Evolutionary conservation across 305 asterid genomes (phyloP).

Genomic region (Euphrasia arctica): DNA sequence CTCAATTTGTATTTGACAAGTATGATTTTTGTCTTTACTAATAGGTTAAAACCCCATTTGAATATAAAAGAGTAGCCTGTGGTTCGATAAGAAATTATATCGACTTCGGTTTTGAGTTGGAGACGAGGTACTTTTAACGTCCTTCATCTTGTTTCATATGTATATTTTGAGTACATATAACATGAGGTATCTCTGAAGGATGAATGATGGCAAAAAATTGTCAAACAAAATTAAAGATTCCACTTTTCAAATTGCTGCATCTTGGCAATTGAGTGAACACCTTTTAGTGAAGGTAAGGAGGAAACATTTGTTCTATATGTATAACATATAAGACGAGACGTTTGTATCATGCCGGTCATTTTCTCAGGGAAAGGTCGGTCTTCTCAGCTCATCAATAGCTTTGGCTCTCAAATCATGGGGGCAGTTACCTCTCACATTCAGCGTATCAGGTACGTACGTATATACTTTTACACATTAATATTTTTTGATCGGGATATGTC

Average conservation of each 20-base stretch:
- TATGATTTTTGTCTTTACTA: no score
- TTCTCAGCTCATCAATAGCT: conserved; percentile 76
- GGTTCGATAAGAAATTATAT: conserved; percentile 38
- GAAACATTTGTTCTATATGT: no score
- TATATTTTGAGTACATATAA: no score
- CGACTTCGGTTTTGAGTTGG: conserved; percentile 48
- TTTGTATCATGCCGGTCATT: no score
- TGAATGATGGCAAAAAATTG: conserved; percentile 81
- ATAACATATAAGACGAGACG: not conserved
- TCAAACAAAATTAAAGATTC: conserved; percentile 35
- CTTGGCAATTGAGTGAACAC: conserved; percentile 28
- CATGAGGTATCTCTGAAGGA: conserved; percentile 42
- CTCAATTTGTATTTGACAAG: no score
- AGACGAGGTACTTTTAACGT: conserved; percentile 49
- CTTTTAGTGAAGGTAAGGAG: conserved; percentile 57
- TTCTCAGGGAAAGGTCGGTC: conserved; percentile 78
- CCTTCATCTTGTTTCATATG: conserved; percentile 6
- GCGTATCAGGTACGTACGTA: conserved; percentile 55
- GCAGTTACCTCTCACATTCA: conserved; percentile 85
- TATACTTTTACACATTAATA: no score
- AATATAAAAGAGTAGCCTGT: conserved; percentile 72
- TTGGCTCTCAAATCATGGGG: conserved; percentile 94
- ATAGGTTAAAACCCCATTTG: conserved; percentile 86
- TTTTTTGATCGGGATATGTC: no score
- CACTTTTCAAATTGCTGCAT: no score